phyloP scores from a whole-genome alignment of 2,329 filamentous ascomycete species.

The Myotisia sp. region DNA sequence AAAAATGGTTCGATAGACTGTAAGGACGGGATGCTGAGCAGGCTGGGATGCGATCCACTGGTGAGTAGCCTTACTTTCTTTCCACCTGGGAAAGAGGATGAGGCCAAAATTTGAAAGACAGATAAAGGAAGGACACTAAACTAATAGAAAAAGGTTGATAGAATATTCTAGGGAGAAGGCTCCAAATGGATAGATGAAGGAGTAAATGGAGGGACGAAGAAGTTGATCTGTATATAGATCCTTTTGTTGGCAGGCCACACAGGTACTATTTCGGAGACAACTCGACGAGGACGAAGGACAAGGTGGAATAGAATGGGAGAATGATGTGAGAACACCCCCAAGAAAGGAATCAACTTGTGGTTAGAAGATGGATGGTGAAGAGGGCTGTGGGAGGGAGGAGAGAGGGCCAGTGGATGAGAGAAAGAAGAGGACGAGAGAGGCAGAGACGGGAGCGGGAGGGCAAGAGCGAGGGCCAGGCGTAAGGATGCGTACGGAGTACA shows the following conservation, averaged over 20 bases:
- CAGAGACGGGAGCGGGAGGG: background rate
- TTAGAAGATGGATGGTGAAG: background rate
- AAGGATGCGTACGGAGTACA: too few relatives aligned
- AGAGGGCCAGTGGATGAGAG: background rate
- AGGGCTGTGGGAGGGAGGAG: background rate
- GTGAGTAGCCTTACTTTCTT: conserved; percentile 1
- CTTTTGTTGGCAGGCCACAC: background rate
- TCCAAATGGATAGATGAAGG: too few relatives aligned
- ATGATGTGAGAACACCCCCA: too few relatives aligned
- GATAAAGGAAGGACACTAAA: too few relatives aligned
- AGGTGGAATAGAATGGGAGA: conserved; percentile 1
- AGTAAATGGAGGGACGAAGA: too few relatives aligned
- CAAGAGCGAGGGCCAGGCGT: background rate
- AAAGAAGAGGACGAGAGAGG: conserved; percentile 1
- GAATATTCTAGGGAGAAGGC: too few relatives aligned
- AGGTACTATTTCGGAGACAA: background rate
- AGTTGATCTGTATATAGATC: too few relatives aligned
- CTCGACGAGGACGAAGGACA: conserved; percentile 1
- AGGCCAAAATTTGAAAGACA: background rate
- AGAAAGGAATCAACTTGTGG: too few relatives aligned
- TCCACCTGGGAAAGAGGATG: conserved; percentile 20
- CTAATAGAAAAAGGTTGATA: too few relatives aligned
- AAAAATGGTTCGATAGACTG: too few relatives aligned
- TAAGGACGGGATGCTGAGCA: too few relatives aligned
- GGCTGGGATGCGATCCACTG: too few relatives aligned